Evolutionary conservation across 495 filamentous ascomycete genomes (phyloP).

Genomic region (Annulohypoxylon stygium): DNA sequence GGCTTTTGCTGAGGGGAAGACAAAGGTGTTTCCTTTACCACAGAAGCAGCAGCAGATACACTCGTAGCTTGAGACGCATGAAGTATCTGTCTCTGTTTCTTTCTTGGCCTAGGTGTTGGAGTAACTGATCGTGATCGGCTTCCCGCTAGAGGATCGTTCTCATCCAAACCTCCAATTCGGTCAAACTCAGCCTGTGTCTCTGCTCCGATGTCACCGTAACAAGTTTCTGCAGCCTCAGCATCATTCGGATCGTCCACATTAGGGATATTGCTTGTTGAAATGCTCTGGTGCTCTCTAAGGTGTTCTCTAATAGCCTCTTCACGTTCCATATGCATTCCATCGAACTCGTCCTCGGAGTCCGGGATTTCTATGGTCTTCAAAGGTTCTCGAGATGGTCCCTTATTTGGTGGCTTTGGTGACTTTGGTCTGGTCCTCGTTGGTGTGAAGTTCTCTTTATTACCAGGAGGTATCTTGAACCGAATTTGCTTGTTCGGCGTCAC

Average conservation of each 20-base stretch:
- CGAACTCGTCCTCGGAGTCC: constrained; percentile 58
- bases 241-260: constrained; percentile 29
- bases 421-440: constrained; percentile 46
- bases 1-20: constrained; percentile 26
- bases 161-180: constrained; percentile 21
- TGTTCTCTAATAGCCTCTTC: constrained; percentile 21
- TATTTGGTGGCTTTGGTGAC: constrained; percentile 33
- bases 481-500: constrained; percentile 41
- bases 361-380: constrained; percentile 54
- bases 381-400: constrained; percentile 31
- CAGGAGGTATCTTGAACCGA: constrained; percentile 41
- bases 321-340: constrained; percentile 42
- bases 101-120: constrained; percentile 34
- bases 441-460: constrained; percentile 51
- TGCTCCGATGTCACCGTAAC: constrained; percentile 52
- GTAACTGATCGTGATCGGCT: constrained; percentile 30
- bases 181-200: constrained; percentile 50
- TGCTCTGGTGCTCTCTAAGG: constrained; percentile 7
- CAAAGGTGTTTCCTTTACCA: constrained; percentile 18
- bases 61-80: constrained; percentile 13
- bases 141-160: constrained; percentile 19
- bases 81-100: constrained; percentile 16
- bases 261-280: background rate
- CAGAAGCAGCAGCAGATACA: constrained; percentile 3
- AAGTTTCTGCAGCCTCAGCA: constrained; percentile 42